Base-by-base conservation (phyloP, 2,329 filamentous ascomycete species). In the Penicillium oxalicum region DNA sequence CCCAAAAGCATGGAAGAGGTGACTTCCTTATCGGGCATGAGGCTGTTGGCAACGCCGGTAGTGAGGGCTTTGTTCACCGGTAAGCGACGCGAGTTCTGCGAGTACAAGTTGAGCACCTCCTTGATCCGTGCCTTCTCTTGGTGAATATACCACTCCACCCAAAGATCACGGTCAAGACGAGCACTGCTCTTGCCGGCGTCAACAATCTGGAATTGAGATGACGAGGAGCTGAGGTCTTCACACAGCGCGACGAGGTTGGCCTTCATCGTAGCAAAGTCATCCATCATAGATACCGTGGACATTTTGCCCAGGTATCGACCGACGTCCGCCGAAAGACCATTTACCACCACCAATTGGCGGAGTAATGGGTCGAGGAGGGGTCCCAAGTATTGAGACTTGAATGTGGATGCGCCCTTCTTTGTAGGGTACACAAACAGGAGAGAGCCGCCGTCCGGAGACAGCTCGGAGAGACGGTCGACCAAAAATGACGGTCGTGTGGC, bases 91-190 rank as follows among this genome's bases (percentile, higher is more conserved):
- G 66, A 63, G 25, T 68, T 72, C 45, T 69, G 63, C 65, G 69
- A 74, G 52, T 74, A 71, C 18, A 67, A 47, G 34, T 62, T 67
- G 44, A 75, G 61, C 4, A 76, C 69, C 28, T 77, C 76, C 50
- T 79, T 74, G 44, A 84, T 76, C 11, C 81, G 73, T 9, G 75
- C 70, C 57, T 80, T 80, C 61, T 84, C 82, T 59, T 85, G 82
- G 59, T 82, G 79, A 40, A 80, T 76, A 72, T 79, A 84, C 81
- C 81, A 84, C 48, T 83, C 77, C 29, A 76, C 74, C 82, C 82
- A 85, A 2, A 76, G 71, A 18, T 72, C 68, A 27, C 79, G 71
- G 44, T 77, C 73, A 2, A 83, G 66, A 1, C 68, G 56, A 12
- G 79, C 74, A 46, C 74, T 71, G 35, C 79, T 72, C 50, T 72